Conservation (phyloP, 352 stramenopile genomes). For the Detonula confervacea region DNA sequence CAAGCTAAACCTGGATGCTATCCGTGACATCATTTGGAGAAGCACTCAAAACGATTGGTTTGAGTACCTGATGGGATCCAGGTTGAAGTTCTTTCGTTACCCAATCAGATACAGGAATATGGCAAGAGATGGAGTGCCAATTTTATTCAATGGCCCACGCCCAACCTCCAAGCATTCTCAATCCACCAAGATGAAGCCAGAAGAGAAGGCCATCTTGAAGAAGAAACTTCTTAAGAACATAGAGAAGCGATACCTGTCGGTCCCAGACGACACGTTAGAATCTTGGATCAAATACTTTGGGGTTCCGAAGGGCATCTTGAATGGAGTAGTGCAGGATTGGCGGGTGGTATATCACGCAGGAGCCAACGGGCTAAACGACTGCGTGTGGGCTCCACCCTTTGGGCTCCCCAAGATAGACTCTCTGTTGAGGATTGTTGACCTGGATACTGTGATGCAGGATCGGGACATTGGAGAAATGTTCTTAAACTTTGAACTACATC, state of each 20-base stretch:
- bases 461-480: conserved; percentile 72
- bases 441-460: conserved; percentile 45
- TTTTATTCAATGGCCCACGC: conserved; percentile 21
- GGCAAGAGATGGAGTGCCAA: conserved; percentile 43
- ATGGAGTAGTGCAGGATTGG: conserved; percentile 30
- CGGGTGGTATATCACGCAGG: conserved; percentile 72
- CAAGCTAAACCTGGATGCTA: conserved; percentile 18
- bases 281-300: conserved; percentile 64
- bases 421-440: conserved; percentile 40
- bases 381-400: conserved; percentile 64
- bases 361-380: conserved; percentile 57
- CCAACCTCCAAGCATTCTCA: conserved; percentile 18
- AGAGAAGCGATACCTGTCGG: conserved; percentile 27
- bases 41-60: conserved; percentile 35
- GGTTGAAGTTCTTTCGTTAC: conserved; percentile 40
- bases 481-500: conserved; percentile 66
- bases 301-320: conserved; percentile 59
- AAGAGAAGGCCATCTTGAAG: conserved; percentile 5
- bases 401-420: conserved; percentile 57
- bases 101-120: conserved; percentile 21
- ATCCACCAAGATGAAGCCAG: neutral
- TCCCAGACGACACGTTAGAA: conserved; percentile 11
- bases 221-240: conserved; percentile 49
- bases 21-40: conserved; percentile 15
- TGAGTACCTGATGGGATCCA: conserved; percentile 46